Percentiles rank a stretch among this genome's conserved stretches.
These are phyloP conservation scores for Dactylellina leptospora DNA, from an alignment of 2,329 filamentous ascomycete genomes.

Conservation along the genomic window DNA sequence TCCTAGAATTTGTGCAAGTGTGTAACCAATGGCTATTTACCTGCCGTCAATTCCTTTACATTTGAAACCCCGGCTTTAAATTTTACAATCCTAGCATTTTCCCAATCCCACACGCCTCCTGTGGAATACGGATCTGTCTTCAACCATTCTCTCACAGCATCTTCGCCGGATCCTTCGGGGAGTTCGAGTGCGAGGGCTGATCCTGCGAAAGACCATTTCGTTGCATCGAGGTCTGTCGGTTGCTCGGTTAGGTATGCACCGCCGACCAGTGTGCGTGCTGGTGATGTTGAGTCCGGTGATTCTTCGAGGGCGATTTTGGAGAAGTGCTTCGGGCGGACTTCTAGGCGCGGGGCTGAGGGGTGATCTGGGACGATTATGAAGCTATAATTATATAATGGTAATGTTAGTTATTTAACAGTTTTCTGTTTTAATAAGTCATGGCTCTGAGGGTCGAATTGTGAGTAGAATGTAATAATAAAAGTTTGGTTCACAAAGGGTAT, in stretches of 20 bases:
- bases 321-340: conserved; percentile 42
- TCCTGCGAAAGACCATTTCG: conserved; percentile 30
- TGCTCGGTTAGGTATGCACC: conserved; percentile 42
- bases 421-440: too few species aligned
- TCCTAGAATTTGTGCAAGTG: too few species aligned
- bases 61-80: conserved; percentile 43
- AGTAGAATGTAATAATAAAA: too few species aligned
- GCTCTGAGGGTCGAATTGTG: too few species aligned
- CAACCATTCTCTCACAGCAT: conserved; percentile 32
- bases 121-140: conserved; percentile 39
- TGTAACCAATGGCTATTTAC: background rate
- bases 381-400: too few species aligned
- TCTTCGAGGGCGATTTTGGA: conserved; percentile 31
- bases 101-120: conserved; percentile 48
- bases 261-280: conserved; percentile 29
- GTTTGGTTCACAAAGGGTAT: too few species aligned
- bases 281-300: background rate
- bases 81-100: conserved; percentile 44
- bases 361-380: conserved; percentile 51
- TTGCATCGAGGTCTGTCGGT: conserved; percentile 11
- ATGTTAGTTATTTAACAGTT: too few species aligned
- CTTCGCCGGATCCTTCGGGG: conserved; percentile 32
- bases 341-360: conserved; percentile 33
- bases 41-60: conserved; percentile 23
- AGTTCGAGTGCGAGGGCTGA: conserved; percentile 37